Percentiles rank a stretch among this genome's conserved stretches.
Conservation (phyloP, 73 alveolate genomes). For the Blepharisma japonicum region DNA sequence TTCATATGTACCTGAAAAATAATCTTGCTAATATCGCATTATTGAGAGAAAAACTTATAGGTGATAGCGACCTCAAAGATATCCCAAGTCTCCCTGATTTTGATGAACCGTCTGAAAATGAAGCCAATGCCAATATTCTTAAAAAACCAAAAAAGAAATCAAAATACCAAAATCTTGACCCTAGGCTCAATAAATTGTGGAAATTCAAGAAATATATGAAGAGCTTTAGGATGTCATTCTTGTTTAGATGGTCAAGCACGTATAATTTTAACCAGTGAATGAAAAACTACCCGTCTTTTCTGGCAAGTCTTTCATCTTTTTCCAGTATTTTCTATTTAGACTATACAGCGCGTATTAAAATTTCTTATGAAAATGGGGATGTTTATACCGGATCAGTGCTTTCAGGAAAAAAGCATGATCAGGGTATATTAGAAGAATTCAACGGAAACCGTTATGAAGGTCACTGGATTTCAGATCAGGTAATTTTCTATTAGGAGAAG, state of each 20-base stretch:
- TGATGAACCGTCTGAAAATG: too few species aligned
- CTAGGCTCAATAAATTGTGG: not conserved
- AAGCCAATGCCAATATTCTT: not conserved
- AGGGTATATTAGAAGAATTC: not conserved
- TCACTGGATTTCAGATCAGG: not conserved
- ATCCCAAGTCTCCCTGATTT: not conserved
- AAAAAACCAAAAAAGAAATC: constrained; percentile 2
- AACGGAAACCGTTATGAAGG: constrained; percentile 8
- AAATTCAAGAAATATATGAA: not conserved
- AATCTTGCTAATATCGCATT: not conserved
- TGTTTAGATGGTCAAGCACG: not conserved
- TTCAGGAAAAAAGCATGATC: not conserved
- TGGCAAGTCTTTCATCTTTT: not conserved
- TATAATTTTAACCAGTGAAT: not conserved
- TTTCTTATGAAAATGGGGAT: constrained; percentile 19
- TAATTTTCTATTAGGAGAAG: not conserved
- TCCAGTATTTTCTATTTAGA: not conserved
- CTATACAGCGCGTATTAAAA: not conserved
- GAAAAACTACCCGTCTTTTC: not conserved
- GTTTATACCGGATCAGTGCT: not conserved
- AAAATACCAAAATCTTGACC: not conserved
- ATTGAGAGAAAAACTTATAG: not conserved
- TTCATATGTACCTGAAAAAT: not conserved
- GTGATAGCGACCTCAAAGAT: not conserved
- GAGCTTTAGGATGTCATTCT: not conserved